Percentiles rank a stretch among this genome's conserved stretches.
phyloP scores from a whole-genome alignment of 2,329 filamentous ascomycete species.

The Fonsecaea multimorphosa region DNA sequence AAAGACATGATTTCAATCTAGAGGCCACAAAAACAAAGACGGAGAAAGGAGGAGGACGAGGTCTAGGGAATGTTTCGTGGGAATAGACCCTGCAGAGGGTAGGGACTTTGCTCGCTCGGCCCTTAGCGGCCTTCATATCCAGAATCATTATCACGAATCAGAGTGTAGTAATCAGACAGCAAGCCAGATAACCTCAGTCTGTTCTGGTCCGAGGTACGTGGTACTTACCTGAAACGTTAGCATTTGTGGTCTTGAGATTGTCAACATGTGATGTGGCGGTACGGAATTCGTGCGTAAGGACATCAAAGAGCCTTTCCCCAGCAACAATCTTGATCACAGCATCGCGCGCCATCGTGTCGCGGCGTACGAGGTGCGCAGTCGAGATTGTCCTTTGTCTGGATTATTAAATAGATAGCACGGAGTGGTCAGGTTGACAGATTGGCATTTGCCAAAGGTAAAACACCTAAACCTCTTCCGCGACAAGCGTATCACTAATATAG shows the following conservation, averaged over 20 bases:
- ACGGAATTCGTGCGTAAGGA: background rate
- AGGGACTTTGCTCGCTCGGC: background rate
- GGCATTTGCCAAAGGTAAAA: too few relatives aligned
- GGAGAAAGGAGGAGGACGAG: background rate
- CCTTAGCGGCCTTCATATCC: background rate
- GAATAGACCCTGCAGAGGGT: background rate
- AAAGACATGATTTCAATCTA: conserved; percentile 9
- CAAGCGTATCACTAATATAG: conserved; percentile 17
- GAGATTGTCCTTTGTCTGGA: background rate
- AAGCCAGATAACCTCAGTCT: background rate
- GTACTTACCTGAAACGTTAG: background rate
- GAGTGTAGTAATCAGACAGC: conserved; percentile 4
- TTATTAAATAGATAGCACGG: background rate
- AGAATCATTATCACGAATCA: background rate
- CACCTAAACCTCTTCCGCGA: background rate
- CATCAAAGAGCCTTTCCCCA: background rate
- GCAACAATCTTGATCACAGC: background rate
- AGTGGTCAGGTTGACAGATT: background rate
- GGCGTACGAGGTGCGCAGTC: too few relatives aligned
- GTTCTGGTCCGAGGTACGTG: conserved; percentile 2
- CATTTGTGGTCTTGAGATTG: background rate
- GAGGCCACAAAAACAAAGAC: too few relatives aligned
- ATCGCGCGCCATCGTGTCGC: background rate
- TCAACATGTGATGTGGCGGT: background rate
- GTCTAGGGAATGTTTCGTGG: background rate